These are phyloP conservation scores for Gracilaria domingensis DNA, from an alignment of 23 red algal species.

Conservation along the genomic window DNA sequence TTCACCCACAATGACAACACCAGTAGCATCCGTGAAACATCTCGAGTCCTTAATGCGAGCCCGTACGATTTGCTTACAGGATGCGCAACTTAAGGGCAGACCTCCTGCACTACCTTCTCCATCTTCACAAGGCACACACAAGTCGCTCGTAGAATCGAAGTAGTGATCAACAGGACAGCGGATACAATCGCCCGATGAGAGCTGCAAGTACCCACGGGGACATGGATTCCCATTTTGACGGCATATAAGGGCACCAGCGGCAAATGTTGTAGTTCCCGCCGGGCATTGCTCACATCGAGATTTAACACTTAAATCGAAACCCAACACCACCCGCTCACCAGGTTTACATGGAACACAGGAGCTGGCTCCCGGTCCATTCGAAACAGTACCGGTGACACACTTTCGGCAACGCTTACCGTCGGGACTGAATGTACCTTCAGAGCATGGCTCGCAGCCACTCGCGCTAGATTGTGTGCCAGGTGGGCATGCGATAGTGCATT, in stretches of 20 bases:
- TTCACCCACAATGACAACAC: not conserved
- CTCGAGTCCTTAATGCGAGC: slow-evolving; percentile 30
- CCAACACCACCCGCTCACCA: not conserved
- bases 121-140: slow-evolving; percentile 2
- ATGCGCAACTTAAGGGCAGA: not conserved
- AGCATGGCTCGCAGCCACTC: not conserved
- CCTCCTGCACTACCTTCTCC: slow-evolving; percentile 22
- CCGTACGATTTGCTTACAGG: not conserved
- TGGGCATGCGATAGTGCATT: slow-evolving; percentile 19
- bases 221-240: slow-evolving; percentile 26
- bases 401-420: not conserved
- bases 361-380: not conserved
- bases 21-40: not conserved
- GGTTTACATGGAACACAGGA: not conserved
- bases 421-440: slow-evolving; percentile 2
- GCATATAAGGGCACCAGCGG: slow-evolving; percentile 5
- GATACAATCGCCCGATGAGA: slow-evolving; percentile 38
- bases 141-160: not conserved
- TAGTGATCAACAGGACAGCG: slow-evolving; percentile 29
- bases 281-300: slow-evolving; percentile 9
- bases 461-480: slow-evolving; percentile 18
- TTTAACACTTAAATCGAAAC: too few relatives aligned
- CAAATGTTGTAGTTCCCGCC: not conserved
- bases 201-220: not conserved
- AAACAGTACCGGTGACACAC: not conserved